phyloP scores from a whole-genome alignment of 2,329 filamentous ascomycete genomes.

The Venturia oleaginea region DNA sequence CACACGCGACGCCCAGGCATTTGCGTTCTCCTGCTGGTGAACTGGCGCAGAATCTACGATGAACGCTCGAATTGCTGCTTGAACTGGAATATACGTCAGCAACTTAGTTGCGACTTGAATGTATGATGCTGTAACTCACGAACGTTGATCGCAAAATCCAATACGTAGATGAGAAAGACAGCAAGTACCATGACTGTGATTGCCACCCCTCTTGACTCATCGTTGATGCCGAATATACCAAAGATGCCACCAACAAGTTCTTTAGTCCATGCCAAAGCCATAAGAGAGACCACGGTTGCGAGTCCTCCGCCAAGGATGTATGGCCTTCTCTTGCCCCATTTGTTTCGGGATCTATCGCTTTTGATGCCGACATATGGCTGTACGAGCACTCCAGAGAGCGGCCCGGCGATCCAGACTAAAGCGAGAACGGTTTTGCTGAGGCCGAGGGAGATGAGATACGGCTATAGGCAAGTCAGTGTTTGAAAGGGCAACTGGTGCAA shows the following conservation, averaged over 20 bases:
- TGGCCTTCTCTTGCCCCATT: constrained; percentile 42
- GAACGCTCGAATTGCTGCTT: constrained; percentile 83
- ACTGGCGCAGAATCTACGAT: constrained; percentile 88
- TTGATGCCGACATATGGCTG: constrained; percentile 47
- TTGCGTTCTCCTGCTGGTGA: constrained; percentile 88
- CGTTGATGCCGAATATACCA: constrained; percentile 59
- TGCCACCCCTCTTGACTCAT: constrained; percentile 55
- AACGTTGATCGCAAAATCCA: constrained; percentile 94
- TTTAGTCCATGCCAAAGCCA: constrained; percentile 41
- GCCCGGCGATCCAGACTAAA: constrained; percentile 48
- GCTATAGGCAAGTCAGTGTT: constrained; percentile 24
- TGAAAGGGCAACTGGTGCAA: neutral
- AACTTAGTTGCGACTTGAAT: neutral
- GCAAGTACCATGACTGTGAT: constrained; percentile 65
- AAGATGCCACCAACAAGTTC: constrained; percentile 56
- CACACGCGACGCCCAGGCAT: constrained; percentile 85
- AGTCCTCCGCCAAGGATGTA: constrained; percentile 43
- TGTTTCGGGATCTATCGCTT: constrained; percentile 41
- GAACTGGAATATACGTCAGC: constrained; percentile 45
- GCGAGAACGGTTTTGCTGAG: constrained; percentile 43
- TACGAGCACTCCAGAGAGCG: constrained; percentile 43
- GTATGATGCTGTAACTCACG: constrained; percentile 41
- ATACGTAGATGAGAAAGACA: constrained; percentile 76
- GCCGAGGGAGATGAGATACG: constrained; percentile 44
- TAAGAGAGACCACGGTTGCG: constrained; percentile 41